These are phyloP conservation scores for Globisporangium canariense DNA, from an alignment of 352 stramenopile species.

Conservation along the genomic window DNA sequence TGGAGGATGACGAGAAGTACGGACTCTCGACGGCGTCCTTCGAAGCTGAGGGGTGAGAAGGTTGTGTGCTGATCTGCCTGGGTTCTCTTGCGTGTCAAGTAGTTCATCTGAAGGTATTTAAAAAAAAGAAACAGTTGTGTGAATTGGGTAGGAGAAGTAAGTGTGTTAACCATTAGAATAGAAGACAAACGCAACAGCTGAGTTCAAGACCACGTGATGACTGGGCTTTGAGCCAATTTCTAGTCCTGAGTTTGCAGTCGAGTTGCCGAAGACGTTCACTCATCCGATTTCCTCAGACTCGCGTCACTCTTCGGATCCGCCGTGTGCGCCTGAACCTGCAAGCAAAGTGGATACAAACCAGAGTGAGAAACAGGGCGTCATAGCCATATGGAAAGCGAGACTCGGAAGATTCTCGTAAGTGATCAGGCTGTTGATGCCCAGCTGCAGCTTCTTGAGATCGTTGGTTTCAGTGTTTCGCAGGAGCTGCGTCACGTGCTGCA, in stretches of 20 bases:
- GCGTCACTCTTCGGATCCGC: background rate
- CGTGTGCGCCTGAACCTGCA: background rate
- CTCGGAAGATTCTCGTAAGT: background rate
- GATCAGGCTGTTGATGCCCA: background rate
- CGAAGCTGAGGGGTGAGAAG: slow-evolving; percentile 11
- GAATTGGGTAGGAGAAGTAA: background rate
- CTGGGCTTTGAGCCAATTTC: background rate
- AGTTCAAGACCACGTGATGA: too few species aligned
- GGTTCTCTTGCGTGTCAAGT: background rate
- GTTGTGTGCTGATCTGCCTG: background rate
- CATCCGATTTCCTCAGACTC: slow-evolving; percentile 1
- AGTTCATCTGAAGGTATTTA: slow-evolving; percentile 3
- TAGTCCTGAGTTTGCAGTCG: background rate
- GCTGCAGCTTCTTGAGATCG: slow-evolving; percentile 1
- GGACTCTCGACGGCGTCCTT: slow-evolving; percentile 4
- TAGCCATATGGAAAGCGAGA: background rate
- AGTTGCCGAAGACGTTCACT: background rate
- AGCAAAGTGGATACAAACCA: background rate
- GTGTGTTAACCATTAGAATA: slow-evolving; percentile 4
- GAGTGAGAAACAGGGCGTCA: too few species aligned
- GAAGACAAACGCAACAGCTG: background rate
- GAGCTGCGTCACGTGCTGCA: background rate
- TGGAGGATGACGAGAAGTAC: slow-evolving; percentile 45
- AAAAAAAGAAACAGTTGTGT: background rate
- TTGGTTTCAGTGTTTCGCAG: background rate